Evolutionary conservation across 2,329 filamentous ascomycete genomes (phyloP).

Genomic region (Talaromyces sp.): DNA sequence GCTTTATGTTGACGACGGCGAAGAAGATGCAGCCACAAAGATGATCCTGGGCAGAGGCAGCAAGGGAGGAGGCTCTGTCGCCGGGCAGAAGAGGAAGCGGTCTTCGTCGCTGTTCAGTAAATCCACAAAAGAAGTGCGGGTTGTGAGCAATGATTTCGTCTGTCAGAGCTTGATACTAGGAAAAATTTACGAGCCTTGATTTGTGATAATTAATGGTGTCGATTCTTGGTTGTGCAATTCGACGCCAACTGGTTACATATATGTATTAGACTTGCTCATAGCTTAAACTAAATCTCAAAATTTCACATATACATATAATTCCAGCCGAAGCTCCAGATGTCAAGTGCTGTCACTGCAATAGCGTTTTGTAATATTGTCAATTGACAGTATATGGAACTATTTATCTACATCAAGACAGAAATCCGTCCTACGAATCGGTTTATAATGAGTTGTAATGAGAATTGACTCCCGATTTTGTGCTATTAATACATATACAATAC

Average conservation of each 20-base stretch:
- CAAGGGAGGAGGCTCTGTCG: not conserved
- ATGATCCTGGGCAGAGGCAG: slow-evolving; percentile 28
- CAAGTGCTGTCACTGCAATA: too few species aligned
- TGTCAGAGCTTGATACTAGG: slow-evolving; percentile 90
- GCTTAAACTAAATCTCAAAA: not conserved
- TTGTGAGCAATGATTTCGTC: slow-evolving; percentile 79
- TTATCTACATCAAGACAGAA: too few species aligned
- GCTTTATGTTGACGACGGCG: slow-evolving; percentile 69
- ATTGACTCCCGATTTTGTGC: not conserved
- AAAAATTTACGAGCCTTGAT: slow-evolving; percentile 56
- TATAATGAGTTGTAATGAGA: not conserved
- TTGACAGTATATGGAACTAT: too few species aligned
- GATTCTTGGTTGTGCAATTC: not conserved
- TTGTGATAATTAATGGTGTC: not conserved
- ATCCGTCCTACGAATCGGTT: too few species aligned
- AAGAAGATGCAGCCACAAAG: slow-evolving; percentile 48
- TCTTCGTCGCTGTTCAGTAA: slow-evolving; percentile 24
- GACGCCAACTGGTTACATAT: too few species aligned
- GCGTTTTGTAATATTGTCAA: too few species aligned
- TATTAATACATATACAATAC: slow-evolving; percentile 10
- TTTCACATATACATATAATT: not conserved
- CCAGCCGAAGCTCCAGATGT: too few species aligned
- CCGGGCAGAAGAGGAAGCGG: slow-evolving; percentile 40
- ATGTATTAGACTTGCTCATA: not conserved
- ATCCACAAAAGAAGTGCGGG: slow-evolving; percentile 48